These are phyloP conservation scores for Hypericum androsaemum DNA, from an alignment of 345 rosid species.

Conservation along the genomic window DNA sequence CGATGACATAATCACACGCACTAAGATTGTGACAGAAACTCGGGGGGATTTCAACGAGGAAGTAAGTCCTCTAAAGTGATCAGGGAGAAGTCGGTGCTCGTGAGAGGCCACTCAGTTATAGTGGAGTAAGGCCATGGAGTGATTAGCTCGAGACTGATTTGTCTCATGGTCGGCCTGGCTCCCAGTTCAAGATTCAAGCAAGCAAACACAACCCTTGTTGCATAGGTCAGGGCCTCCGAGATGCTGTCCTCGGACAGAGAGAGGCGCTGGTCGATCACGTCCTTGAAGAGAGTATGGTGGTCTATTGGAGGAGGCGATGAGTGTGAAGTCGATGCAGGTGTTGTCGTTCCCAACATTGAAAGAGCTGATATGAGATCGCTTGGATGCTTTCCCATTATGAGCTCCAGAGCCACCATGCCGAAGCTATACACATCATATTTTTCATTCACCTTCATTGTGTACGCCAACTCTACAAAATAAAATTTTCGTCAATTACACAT, in stretches of 20 bases:
- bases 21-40: too few species aligned
- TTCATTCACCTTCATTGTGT: conserved; percentile 5
- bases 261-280: neutral
- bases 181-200: neutral
- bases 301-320: too few species aligned
- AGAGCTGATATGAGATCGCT: neutral
- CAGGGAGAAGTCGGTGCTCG: too few species aligned
- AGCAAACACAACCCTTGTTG: neutral
- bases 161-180: neutral
- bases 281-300: neutral
- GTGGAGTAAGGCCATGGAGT: neutral
- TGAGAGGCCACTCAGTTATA: neutral
- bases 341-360: too few species aligned
- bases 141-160: neutral
- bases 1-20: too few species aligned
- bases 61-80: too few species aligned
- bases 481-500: neutral
- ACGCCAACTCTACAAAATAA: conserved; percentile 8
- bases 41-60: too few species aligned
- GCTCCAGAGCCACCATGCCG: conserved; percentile 6
- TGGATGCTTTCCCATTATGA: conserved; percentile 11
- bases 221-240: neutral
- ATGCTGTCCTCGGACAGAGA: neutral
- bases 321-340: too few species aligned
- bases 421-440: conserved; percentile 13